Evolutionary conservation across 306 rosid genomes (phyloP).

Genomic region (Rubus idaeus): DNA sequence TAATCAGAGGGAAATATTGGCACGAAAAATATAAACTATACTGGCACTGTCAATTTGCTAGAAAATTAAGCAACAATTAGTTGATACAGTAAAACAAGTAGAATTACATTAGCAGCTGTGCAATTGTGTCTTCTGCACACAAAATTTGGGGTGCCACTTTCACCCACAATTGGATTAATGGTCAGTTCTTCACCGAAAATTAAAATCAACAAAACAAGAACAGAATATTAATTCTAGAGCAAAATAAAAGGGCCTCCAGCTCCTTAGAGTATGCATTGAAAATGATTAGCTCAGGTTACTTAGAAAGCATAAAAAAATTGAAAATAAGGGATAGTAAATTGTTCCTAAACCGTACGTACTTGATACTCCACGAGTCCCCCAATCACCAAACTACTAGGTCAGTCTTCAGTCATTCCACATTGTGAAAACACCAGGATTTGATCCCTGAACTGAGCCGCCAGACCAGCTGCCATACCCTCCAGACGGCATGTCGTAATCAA

Average conservation of each 20-base stretch:
- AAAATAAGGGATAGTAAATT: constrained; percentile 24
- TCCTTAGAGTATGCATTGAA: constrained; percentile 25
- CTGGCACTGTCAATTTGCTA: background rate
- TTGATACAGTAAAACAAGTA: constrained; percentile 1
- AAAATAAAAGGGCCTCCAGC: background rate
- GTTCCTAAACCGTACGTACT: constrained; percentile 20
- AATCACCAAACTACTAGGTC: background rate
- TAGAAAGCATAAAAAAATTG: background rate
- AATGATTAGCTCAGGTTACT: constrained; percentile 29
- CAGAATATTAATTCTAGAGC: background rate
- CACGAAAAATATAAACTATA: background rate
- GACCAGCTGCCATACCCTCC: constrained; percentile 72
- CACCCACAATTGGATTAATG: constrained; percentile 18
- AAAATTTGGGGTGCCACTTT: constrained; percentile 38
- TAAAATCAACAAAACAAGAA: background rate
- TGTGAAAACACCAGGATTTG: constrained; percentile 55
- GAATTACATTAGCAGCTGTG: constrained; percentile 13
- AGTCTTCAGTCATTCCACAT: constrained; percentile 72
- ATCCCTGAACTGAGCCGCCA: constrained; percentile 50
- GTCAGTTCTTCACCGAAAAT: constrained; percentile 6
- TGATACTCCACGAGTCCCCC: background rate
- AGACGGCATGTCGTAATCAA: constrained; percentile 71
- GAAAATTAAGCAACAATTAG: background rate
- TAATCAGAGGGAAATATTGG: background rate
- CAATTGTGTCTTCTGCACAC: constrained; percentile 28